phyloP scores from a whole-genome alignment of 257 asterid genomes.

The Galeopsis tetrahit region DNA sequence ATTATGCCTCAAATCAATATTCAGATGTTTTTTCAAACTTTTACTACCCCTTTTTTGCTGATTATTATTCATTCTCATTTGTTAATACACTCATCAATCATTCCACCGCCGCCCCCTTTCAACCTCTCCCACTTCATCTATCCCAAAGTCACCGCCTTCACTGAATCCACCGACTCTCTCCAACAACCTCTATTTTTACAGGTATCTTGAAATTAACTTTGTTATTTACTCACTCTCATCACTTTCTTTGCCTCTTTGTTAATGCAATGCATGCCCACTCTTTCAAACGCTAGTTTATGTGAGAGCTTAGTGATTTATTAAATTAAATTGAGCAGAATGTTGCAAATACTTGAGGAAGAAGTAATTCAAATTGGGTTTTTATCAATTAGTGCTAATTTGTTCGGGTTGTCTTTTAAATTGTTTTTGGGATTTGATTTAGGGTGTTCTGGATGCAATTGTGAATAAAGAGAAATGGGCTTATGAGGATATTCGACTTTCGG shows the following conservation, averaged over 20 bases:
- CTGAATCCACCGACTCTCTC: conserved; percentile 39
- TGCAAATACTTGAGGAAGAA: not conserved
- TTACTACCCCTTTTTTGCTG: conserved; percentile 13
- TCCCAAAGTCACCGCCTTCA: conserved; percentile 47
- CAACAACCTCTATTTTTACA: conserved; percentile 46
- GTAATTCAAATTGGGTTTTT: not conserved
- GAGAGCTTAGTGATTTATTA: too few species aligned
- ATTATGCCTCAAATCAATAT: not conserved
- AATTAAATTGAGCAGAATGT: not conserved
- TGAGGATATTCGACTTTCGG: conserved; percentile 59
- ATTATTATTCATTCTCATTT: conserved; percentile 32
- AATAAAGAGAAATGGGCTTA: conserved; percentile 63
- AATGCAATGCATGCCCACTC: not conserved
- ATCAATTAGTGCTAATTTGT: not conserved
- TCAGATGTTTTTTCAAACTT: conserved; percentile 38
- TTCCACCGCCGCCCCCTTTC: conserved; percentile 48
- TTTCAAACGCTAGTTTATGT: too few species aligned
- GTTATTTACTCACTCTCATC: not conserved
- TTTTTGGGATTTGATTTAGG: conserved; percentile 35
- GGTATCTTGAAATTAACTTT: conserved; percentile 32
- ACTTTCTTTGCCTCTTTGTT: not conserved
- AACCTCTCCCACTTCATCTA: conserved; percentile 54
- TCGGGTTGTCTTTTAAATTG: not conserved
- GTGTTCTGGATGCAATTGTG: conserved; percentile 59
- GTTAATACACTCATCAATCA: conserved; percentile 40